Evolutionary conservation across 2,329 filamentous ascomycete genomes (phyloP).

Genomic region (Fonsecaea pedrosoi): DNA sequence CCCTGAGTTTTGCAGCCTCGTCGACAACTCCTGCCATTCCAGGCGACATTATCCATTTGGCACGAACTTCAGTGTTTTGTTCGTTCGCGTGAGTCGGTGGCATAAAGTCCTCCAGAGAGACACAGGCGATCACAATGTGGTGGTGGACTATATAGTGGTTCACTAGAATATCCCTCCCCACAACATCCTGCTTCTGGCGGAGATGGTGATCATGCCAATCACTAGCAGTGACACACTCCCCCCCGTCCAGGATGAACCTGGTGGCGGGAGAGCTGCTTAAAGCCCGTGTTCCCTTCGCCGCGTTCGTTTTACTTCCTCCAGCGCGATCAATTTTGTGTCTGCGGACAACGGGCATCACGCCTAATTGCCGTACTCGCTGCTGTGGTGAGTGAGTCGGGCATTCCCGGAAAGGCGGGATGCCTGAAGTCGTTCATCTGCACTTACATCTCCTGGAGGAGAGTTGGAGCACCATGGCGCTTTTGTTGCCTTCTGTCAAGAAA

Average conservation of each 20-base stretch:
- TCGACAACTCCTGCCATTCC: neutral
- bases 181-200: neutral
- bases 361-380: neutral
- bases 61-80: neutral
- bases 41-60: too few relatives aligned
- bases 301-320: neutral
- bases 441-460: neutral
- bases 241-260: neutral
- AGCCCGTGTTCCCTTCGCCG: neutral
- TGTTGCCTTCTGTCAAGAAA: neutral
- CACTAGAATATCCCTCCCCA: neutral
- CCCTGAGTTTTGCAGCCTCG: neutral
- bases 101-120: neutral
- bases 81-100: neutral
- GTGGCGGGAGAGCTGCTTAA: neutral
- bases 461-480: neutral
- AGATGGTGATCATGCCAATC: neutral
- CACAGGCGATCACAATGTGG: too few relatives aligned
- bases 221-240: neutral
- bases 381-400: neutral
- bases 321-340: neutral
- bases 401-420: neutral
- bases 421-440: neutral
- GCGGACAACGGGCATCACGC: neutral
- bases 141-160: neutral